Evolutionary conservation across 2,329 filamentous ascomycete genomes (phyloP), one percentile per base, ranked within the genome.

Genomic region (Tolypocladium ovalisporum): DNA sequence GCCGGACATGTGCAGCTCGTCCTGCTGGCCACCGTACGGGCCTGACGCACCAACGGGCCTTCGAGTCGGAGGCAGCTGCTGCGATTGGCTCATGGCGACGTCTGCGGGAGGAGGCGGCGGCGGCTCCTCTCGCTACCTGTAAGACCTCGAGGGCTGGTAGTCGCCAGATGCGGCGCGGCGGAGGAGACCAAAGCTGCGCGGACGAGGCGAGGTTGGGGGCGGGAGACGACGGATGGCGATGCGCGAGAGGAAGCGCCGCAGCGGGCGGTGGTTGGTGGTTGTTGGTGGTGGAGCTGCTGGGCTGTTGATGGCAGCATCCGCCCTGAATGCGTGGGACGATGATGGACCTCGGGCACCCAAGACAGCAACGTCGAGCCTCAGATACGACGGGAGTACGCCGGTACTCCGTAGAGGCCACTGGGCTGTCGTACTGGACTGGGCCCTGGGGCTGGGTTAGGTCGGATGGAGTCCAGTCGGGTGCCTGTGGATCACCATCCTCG

Each of bases 1-100:
- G 64, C 71, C 75, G 60, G 76, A 72, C 72, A 82, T 79, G 72
- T 83, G 79, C 65, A 82, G 75, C 70, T 82, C 79, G 68, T 81
- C 79, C 64, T 76, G 75, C 64, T 70, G 69, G 57, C 63, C 63
- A 51, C 65, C 61, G 60, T 66, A 62, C 44, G 60, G 57, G 53
- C 59, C 59, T 55, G 64, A 57, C 15, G 47, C 47, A 13, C 56
- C 53, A 53, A 59, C 59, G 58, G 64, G 68, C 56, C 65, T 64
- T 61, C 63, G 65, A 58, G 68, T 64, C 59, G 66, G 57, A 62
- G 71, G 66, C 49, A 69, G 68, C 52, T 69, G 70, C 63, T 72
- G 70, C 70, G 72, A 73, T 72, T 75, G 73, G 71, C 66, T 72
- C 72, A 75, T 75, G 52, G 59, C 34, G n/a, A 17, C 27, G 54